These are phyloP conservation scores for Aspergillus ustus DNA, from an alignment of 2,329 filamentous ascomycete species.

Conservation along the genomic window DNA sequence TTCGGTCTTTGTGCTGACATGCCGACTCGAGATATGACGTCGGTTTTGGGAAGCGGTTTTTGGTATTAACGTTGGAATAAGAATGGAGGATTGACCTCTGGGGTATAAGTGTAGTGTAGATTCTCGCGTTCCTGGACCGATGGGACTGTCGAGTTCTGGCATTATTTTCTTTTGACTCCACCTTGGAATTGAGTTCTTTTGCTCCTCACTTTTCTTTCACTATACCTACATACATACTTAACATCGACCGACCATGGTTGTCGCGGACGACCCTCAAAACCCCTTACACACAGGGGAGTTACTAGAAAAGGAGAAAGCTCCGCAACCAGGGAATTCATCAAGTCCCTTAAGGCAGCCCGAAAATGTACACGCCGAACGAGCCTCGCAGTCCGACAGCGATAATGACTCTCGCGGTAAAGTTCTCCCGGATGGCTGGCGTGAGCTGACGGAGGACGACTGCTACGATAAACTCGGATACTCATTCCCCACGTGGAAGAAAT, in stretches of 20 bases:
- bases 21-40: not conserved
- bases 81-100: not conserved
- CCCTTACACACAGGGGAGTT: not conserved
- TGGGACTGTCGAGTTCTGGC: not conserved
- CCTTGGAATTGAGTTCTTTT: not conserved
- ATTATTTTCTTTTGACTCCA: not conserved
- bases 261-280: constrained; percentile 1
- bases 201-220: not conserved
- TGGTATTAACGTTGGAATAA: not conserved
- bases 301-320: constrained; percentile 2
- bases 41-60: not conserved
- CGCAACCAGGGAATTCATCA: not conserved
- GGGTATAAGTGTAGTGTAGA: constrained; percentile 7
- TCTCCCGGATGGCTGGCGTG: constrained; percentile 33
- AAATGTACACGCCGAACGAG: constrained; percentile 23
- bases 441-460: constrained; percentile 60
- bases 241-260: not conserved
- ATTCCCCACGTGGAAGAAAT: constrained; percentile 66
- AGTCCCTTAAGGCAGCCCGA: constrained; percentile 16
- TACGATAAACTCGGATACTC: constrained; percentile 66
- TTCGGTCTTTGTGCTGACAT: not conserved
- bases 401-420: constrained; percentile 19
- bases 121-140: constrained; percentile 4
- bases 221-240: not conserved
- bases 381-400: constrained; percentile 20